Evolutionary conservation across 768 basidiomycete genomes (phyloP).

Genomic region (Lentinula guzmanii): DNA sequence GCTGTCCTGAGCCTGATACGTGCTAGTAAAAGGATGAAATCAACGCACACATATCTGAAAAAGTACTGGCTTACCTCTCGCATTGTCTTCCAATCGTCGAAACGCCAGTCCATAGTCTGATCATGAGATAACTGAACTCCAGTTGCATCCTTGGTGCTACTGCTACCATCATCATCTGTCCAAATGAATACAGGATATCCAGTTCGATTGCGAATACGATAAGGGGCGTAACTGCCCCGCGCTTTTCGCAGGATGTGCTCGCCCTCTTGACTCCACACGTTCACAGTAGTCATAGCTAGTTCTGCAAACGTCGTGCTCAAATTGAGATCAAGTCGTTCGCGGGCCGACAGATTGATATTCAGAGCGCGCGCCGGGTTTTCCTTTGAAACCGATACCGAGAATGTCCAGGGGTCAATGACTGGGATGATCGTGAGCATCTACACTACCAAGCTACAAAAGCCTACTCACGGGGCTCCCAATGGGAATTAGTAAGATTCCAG

Average conservation of each 20-base stretch:
- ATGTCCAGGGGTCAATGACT: slow-evolving; percentile 97
- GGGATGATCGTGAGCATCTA: slow-evolving; percentile 2
- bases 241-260: slow-evolving; percentile 67
- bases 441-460: background rate
- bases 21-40: slow-evolving; percentile 31
- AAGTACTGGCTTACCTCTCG: slow-evolving; percentile 58
- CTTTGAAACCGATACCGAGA: slow-evolving; percentile 60
- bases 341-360: slow-evolving; percentile 59
- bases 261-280: slow-evolving; percentile 70
- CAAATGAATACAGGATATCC: slow-evolving; percentile 82
- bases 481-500: slow-evolving; percentile 96
- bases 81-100: slow-evolving; percentile 92
- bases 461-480: slow-evolving; percentile 88
- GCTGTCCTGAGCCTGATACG: slow-evolving; percentile 61
- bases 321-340: slow-evolving; percentile 86
- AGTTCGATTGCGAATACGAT: slow-evolving; percentile 86
- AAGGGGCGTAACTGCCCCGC: slow-evolving; percentile 89
- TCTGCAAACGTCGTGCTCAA: slow-evolving; percentile 88
- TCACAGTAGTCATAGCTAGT: slow-evolving; percentile 66
- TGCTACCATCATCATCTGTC: slow-evolving; percentile 67
- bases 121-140: slow-evolving; percentile 65
- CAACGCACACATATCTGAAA: background rate
- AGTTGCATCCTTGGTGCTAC: slow-evolving; percentile 38
- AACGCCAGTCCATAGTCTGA: slow-evolving; percentile 86
- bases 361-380: slow-evolving; percentile 45